A percentile compares a stretch with the other conserved stretches of the same genome.
phyloP scores from a whole-genome alignment of 768 basidiomycete genomes.

The Tephrocybe rancida region DNA sequence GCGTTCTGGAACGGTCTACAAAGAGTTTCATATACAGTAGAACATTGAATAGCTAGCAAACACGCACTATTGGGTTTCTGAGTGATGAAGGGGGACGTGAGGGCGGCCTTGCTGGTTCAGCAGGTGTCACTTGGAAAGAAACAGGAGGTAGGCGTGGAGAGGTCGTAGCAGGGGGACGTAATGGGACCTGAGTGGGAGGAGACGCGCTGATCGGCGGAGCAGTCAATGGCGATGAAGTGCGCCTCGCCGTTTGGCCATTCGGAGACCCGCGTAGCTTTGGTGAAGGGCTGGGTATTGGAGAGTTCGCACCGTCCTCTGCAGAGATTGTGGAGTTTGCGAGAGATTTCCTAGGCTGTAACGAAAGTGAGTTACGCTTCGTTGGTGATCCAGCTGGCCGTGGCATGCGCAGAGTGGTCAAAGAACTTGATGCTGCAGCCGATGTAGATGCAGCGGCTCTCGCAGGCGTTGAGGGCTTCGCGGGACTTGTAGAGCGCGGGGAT shows the following conservation, averaged over 20 bases:
- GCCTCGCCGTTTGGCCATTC: conserved; percentile 25
- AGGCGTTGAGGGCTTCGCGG: conserved; percentile 42
- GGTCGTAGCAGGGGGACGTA: conserved; percentile 18
- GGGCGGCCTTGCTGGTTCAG: conserved; percentile 22
- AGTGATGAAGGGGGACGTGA: conserved; percentile 32
- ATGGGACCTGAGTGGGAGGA: conserved; percentile 21
- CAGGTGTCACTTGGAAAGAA: conserved; percentile 25
- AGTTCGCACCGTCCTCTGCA: conserved; percentile 33
- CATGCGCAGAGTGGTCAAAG: conserved; percentile 20
- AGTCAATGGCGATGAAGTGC: conserved; percentile 42
- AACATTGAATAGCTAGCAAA: background rate
- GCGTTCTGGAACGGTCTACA: conserved; percentile 16
- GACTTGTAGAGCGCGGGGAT: conserved; percentile 70
- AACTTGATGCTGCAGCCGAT: conserved; percentile 22
- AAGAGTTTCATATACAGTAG: background rate
- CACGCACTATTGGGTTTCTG: conserved; percentile 16
- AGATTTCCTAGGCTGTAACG: conserved; percentile 52
- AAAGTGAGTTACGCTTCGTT: conserved; percentile 53
- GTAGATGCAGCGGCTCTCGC: conserved; percentile 26
- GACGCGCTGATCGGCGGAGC: conserved; percentile 31
- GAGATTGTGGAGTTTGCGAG: conserved; percentile 46
- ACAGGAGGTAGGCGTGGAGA: conserved; percentile 21
- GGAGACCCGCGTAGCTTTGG: conserved; percentile 25
- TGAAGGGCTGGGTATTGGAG: conserved; percentile 31
- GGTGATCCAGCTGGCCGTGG: conserved; percentile 48